Base-by-base conservation (phyloP, 305 asterid species). In the Solanum hybrid region DNA sequence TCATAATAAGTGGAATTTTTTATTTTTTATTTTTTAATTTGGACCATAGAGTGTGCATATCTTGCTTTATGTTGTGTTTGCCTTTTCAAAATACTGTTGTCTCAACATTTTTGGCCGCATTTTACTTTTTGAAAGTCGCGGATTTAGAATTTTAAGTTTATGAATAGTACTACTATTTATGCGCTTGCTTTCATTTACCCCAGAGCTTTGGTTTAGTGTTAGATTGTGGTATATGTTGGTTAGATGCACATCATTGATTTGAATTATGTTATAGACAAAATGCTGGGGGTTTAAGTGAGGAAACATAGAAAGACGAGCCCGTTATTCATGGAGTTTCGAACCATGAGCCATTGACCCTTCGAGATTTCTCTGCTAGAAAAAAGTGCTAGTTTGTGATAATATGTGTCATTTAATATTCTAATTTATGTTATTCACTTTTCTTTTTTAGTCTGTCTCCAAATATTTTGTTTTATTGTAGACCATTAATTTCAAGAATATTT, bases 61-160 rank as follows among this genome's bases (percentile, higher is more conserved):
- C 88, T 84, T 84, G 65, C 34, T 80, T 24, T 80, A 80, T 34
- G 31, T 12, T 80, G 33, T 80, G 86, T 37, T 80, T 79, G 15
- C 86, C n/a, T 37, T 37, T 38, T 31, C 22, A 11, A 37, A 24
- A 80, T 80, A 37, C 65, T 24, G 51, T 33, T 24, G 86, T 24
- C n/a, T 38, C 86, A 37, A 80, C 68, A 17, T 17, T 29, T 83
- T 83, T 83, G 15, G 11, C 73, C 3, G 5, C 29, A 39, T 83
- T 83, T 39, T 82, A 15, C 1, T 82, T 39, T 41, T 39, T 2
- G 5, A 26, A 29, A 2, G 9, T 17, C 6, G 26, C 4, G 0
- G 0, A 82, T 82, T 83, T 9, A 45, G 3, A 14, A 83, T 29
- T 45, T 83, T 29, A 83, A 83, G 12, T 10, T 83, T 3, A 27